A percentile compares a stretch with the other conserved stretches of the same genome.
Evolutionary conservation across 345 rosid species (phyloP).

Genomic region (Populus simonii): DNA sequence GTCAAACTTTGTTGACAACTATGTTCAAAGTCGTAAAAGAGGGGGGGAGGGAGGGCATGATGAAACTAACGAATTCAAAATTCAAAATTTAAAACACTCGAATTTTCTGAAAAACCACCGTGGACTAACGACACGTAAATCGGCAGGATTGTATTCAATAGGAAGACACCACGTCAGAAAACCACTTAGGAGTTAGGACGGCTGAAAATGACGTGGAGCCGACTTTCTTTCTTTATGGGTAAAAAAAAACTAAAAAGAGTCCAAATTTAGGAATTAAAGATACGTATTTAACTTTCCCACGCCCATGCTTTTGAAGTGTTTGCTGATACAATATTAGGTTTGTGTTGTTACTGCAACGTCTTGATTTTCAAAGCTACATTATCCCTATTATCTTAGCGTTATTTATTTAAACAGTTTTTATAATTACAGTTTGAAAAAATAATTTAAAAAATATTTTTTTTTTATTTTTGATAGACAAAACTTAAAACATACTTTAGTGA

Average conservation of each 20-base stretch:
- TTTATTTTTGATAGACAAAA: no score
- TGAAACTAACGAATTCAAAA: constrained; percentile 4
- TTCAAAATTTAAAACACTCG: constrained; percentile 19
- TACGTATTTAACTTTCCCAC: constrained; percentile 1
- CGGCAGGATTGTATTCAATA: constrained; percentile 5
- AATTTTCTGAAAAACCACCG: background rate
- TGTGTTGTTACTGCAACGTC: no score
- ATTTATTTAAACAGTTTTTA: no score
- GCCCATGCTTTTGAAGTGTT: background rate
- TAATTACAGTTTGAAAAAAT: no score
- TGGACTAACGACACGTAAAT: background rate
- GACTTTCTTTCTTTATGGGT: background rate
- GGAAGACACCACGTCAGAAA: constrained; percentile 16
- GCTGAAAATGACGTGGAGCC: constrained; percentile 28
- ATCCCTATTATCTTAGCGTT: no score
- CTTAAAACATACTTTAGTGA: no score
- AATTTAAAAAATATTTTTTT: no score
- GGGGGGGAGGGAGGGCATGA: background rate
- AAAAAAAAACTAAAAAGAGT: background rate
- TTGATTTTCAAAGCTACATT: background rate
- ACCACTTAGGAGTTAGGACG: background rate
- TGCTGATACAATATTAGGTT: no score
- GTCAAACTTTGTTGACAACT: no score
- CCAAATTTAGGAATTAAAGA: constrained; percentile 9
- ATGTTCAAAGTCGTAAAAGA: background rate